Evolutionary conservation across 2,329 filamentous ascomycete genomes (phyloP).

Genomic region (Aureobasidium sp.): DNA sequence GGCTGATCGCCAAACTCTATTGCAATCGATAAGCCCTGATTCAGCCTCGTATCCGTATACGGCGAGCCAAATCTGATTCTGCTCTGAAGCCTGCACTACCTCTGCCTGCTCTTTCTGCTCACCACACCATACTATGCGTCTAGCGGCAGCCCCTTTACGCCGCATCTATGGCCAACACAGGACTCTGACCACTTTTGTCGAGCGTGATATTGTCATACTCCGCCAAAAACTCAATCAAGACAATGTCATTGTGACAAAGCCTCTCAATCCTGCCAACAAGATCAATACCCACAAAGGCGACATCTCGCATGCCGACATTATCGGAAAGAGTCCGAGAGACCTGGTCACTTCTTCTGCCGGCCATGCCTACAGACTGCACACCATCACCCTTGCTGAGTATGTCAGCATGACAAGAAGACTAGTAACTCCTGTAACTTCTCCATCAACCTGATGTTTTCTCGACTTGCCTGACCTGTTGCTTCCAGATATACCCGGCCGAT

Average conservation of each 20-base stretch:
- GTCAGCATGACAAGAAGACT: slow-evolving; percentile 58
- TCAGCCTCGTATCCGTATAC: background rate
- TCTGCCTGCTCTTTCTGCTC: background rate
- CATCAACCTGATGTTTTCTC: too few species aligned
- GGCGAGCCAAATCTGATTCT: background rate
- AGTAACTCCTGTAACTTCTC: slow-evolving; percentile 63
- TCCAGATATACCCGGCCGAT: slow-evolving; percentile 66
- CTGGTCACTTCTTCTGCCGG: slow-evolving; percentile 47
- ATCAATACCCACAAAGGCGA: slow-evolving; percentile 42
- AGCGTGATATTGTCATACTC: slow-evolving; percentile 37
- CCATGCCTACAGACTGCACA: slow-evolving; percentile 49
- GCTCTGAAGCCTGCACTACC: background rate
- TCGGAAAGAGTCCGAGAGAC: slow-evolving; percentile 56
- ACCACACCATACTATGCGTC: background rate
- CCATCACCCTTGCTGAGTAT: slow-evolving; percentile 67
- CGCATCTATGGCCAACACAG: slow-evolving; percentile 2
- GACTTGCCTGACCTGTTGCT: background rate
- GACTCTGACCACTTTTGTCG: slow-evolving; percentile 19
- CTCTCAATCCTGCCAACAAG: slow-evolving; percentile 29
- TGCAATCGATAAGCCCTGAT: background rate
- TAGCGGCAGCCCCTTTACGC: background rate
- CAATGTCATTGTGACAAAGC: slow-evolving; percentile 32
- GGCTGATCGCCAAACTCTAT: slow-evolving; percentile 3
- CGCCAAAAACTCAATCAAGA: slow-evolving; percentile 32
- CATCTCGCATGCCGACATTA: slow-evolving; percentile 50